Evolutionary conservation across 1,284 basidiomycete species (phyloP).

Genomic region (Thelephora terrestris): DNA sequence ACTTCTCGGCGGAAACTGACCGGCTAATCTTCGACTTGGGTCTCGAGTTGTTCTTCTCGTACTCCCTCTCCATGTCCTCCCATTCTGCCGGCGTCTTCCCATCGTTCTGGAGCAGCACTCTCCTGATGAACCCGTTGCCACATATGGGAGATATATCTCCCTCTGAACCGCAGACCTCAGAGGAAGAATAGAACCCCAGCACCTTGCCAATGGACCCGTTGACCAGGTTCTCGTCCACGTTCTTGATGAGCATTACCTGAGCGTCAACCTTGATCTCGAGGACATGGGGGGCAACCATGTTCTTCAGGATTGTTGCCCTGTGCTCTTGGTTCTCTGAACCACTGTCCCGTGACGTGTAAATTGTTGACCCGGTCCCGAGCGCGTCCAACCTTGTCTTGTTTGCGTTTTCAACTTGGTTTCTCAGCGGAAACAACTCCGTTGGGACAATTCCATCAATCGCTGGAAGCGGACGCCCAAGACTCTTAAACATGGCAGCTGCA

Average conservation of each 20-base stretch:
- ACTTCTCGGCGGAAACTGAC: constrained; percentile 28
- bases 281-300: constrained; percentile 25
- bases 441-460: constrained; percentile 38
- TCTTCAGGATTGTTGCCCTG: constrained; percentile 27
- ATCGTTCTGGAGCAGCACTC: constrained; percentile 25
- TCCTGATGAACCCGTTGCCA: constrained; percentile 21
- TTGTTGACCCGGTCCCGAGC: constrained; percentile 13
- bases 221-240: constrained; percentile 31
- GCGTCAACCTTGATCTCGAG: constrained; percentile 38
- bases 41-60: constrained; percentile 10
- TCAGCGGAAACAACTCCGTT: constrained; percentile 56
- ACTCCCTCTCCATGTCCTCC: constrained; percentile 17
- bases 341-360: constrained; percentile 33
- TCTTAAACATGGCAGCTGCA: constrained; percentile 37
- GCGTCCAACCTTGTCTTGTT: constrained; percentile 25
- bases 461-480: constrained; percentile 30
- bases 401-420: constrained; percentile 51
- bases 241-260: constrained; percentile 70
- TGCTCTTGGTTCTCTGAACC: constrained; percentile 30
- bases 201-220: constrained; percentile 28
- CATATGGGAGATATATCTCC: constrained; percentile 10
- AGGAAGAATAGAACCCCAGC: constrained; percentile 21
- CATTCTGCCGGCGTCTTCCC: constrained; percentile 25
- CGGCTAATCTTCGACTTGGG: constrained; percentile 24
- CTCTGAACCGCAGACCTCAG: constrained; percentile 15